A percentile compares a stretch with the other conserved stretches of the same genome.
Conservation (phyloP, 2,329 filamentous ascomycete genomes). For the Monosporascus sp. region DNA sequence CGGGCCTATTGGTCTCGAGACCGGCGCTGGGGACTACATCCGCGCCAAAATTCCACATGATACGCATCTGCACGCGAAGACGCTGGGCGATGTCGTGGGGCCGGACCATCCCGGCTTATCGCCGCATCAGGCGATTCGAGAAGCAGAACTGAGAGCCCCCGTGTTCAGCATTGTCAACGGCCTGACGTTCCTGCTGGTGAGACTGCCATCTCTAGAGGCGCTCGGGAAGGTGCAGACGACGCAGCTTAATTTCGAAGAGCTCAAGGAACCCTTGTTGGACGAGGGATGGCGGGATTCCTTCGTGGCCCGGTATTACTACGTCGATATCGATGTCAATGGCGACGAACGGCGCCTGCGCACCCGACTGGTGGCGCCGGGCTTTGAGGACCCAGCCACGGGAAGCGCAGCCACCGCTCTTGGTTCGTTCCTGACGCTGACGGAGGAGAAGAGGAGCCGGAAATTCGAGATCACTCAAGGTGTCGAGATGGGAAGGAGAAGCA, state of each 20-base stretch:
- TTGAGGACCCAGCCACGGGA: constrained; percentile 58
- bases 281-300: constrained; percentile 51
- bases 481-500: constrained; percentile 58
- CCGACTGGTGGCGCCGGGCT: constrained; percentile 49
- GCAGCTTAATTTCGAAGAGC: constrained; percentile 26
- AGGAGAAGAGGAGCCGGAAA: constrained; percentile 21
- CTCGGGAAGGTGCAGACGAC: constrained; percentile 38
- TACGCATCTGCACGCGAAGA: constrained; percentile 51
- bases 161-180: constrained; percentile 64
- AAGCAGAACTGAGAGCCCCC: constrained; percentile 31
- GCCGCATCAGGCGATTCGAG: constrained; percentile 15
- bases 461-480: constrained; percentile 60
- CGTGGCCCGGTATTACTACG: constrained; percentile 54
- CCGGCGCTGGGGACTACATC: constrained; percentile 29
- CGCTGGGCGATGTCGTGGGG: constrained; percentile 28
- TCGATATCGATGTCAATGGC: constrained; percentile 30
- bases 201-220: constrained; percentile 54
- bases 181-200: constrained; percentile 66
- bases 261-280: constrained; percentile 36
- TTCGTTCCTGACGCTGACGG: constrained; percentile 46
- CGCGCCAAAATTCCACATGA: constrained; percentile 62
- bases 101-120: constrained; percentile 16
- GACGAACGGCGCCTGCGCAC: constrained; percentile 39
- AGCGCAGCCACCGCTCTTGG: constrained; percentile 55
- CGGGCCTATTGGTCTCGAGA: constrained; percentile 39